These are phyloP conservation scores for Areca catechu DNA, from an alignment of 176 grass and related monocot species.

Conservation along the genomic window DNA sequence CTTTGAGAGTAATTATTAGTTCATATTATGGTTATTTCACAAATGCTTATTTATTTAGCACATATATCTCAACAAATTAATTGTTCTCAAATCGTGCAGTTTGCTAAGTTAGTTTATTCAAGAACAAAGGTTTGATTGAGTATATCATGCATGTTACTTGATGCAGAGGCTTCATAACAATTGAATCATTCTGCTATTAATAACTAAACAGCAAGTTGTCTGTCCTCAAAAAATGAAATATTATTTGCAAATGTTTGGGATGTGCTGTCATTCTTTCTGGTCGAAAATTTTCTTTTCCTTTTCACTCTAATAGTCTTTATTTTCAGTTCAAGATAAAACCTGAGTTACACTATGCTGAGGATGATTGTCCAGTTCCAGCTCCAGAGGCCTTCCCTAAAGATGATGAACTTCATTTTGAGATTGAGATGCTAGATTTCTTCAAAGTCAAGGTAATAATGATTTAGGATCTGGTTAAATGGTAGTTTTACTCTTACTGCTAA, in stretches of 20 bases:
- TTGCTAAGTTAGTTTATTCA: too few species aligned
- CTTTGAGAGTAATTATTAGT: too few species aligned
- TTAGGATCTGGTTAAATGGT: too few species aligned
- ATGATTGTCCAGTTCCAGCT: slow-evolving; percentile 75
- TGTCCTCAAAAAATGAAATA: too few species aligned
- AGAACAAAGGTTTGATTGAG: too few species aligned
- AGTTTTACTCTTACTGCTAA: too few species aligned
- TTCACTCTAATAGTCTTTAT: slow-evolving; percentile 12
- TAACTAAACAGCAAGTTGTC: background rate
- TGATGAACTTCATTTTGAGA: slow-evolving; percentile 93
- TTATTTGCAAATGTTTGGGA: too few species aligned
- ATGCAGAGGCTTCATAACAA: background rate
- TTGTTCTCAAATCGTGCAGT: too few species aligned
- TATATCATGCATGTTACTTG: background rate
- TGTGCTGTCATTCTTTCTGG: background rate
- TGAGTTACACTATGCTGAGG: slow-evolving; percentile 82
- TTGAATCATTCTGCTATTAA: background rate
- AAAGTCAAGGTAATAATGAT: slow-evolving; percentile 67
- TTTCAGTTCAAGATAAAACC: slow-evolving; percentile 99
- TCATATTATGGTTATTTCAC: too few species aligned
- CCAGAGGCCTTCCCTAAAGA: slow-evolving; percentile 73
- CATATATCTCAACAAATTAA: too few species aligned
- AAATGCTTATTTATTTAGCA: too few species aligned
- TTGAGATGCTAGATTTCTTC: slow-evolving; percentile 87
- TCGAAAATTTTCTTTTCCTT: background rate